Conservation (phyloP, 768 basidiomycete species). For the Erythrobasidium yunnanense region DNA sequence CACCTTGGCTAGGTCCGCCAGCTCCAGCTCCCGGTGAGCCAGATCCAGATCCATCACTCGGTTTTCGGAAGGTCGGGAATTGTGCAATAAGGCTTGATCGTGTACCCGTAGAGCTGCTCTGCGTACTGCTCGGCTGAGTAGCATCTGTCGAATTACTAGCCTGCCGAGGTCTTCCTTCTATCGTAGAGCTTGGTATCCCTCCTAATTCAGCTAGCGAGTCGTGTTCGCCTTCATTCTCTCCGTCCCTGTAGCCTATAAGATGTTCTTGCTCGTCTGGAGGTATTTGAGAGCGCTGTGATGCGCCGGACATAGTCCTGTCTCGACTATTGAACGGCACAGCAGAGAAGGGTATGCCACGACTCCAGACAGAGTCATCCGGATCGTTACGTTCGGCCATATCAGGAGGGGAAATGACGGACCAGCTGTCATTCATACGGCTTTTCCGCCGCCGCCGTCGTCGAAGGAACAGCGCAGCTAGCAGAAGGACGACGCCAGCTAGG, state of each 20-base stretch:
- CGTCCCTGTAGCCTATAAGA: background rate
- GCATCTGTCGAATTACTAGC: background rate
- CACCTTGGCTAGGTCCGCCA: background rate
- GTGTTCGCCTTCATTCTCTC: background rate
- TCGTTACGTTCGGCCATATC: too few species aligned
- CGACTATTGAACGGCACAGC: background rate
- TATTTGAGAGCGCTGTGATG: background rate
- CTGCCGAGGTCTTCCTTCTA: background rate
- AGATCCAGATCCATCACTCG: slow-evolving; percentile 14
- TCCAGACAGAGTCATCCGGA: background rate
- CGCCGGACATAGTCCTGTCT: too few species aligned
- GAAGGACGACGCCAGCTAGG: background rate
- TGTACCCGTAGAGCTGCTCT: background rate
- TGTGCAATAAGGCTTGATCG: slow-evolving; percentile 1
- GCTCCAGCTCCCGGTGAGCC: background rate
- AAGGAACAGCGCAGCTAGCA: background rate
- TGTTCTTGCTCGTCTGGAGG: background rate
- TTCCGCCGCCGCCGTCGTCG: background rate
- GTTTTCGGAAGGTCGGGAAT: slow-evolving; percentile 1
- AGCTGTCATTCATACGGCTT: background rate
- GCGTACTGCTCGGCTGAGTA: too few species aligned
- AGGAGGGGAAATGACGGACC: too few species aligned
- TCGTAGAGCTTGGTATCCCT: background rate
- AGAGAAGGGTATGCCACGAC: background rate
- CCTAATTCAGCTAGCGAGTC: background rate